Conservation (phyloP, 257 asterid genomes). For the Solanum infundibuliforme region DNA sequence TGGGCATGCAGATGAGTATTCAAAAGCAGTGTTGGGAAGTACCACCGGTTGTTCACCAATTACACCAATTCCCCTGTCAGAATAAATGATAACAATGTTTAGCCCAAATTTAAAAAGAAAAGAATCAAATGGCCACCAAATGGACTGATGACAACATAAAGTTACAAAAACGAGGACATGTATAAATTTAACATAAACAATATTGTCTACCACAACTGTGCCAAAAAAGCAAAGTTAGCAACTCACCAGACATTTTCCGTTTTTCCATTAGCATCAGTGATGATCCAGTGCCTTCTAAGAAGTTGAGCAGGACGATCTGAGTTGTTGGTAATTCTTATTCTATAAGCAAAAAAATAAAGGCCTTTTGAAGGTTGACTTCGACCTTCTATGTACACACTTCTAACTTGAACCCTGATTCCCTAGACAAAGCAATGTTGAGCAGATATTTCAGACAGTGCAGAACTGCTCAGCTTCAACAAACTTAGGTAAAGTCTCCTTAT, state of each 20-base stretch:
- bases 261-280: constrained; percentile 68
- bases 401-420: constrained; percentile 83
- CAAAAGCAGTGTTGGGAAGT: constrained; percentile 75
- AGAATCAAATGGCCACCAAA: not conserved
- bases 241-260: constrained; percentile 70
- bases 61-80: constrained; percentile 67
- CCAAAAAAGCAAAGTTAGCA: not conserved
- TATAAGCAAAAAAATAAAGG: constrained; percentile 67
- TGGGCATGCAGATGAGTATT: constrained; percentile 92
- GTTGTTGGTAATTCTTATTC: constrained; percentile 72
- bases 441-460: not conserved
- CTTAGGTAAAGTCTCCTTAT: not conserved
- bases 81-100: not conserved
- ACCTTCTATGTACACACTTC: constrained; percentile 71
- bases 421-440: constrained; percentile 9
- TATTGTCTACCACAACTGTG: not conserved
- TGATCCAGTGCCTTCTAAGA: constrained; percentile 89
- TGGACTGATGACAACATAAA: not conserved
- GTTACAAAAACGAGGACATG: not conserved
- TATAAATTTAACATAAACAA: not conserved
- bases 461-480: not conserved
- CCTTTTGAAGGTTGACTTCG: constrained; percentile 82
- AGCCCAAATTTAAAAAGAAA: not conserved
- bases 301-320: constrained; percentile 85
- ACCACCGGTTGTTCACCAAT: constrained; percentile 90